Base-by-base conservation (phyloP, 2,329 filamentous ascomycete genomes). In the Diaporthe caulivora region DNA sequence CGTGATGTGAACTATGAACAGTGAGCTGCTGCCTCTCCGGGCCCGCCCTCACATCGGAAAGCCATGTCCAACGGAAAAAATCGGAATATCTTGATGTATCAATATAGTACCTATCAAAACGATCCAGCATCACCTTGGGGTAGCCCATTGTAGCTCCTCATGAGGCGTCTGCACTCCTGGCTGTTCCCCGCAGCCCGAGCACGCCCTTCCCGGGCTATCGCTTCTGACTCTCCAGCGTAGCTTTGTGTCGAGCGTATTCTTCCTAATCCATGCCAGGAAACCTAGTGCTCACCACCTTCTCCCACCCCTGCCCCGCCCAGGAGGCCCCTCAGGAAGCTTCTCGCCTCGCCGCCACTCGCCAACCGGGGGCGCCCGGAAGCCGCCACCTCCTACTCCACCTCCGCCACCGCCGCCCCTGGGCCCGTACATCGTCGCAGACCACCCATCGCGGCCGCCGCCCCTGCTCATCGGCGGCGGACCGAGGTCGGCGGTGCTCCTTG, bases 291-390 rank as follows among this genome's bases (percentile, higher is more conserved):
- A 81, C 78, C 73, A 80, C 78, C 73, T 76, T 72, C 77, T 84
- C 47, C 86, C 83, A 62, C 86, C 82, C 75, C 85, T 84, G 81
- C 87, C 87, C 78, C 89, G 83, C 44, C 87, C 83, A 76, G 81
- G 78, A 54, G 84, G 84, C 42, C 84, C 85, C 47, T 91, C 87
- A 2, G 91, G 91, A 65, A 92, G 79, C 71, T 85, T 86, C 79
- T 93, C 91, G 0, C 92, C 92, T 76, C 92, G 87, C 76, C 90
- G 87, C 92, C 92, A 93, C 78, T 93, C 92, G 1, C 91, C 92
- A 55, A 83, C 21, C 75, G 80, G 70, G 75, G 72, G 62, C 29
- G 81, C 82, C 54, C 79, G 80, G 31, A 67, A 67, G 9, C 83
- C 83, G 26, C 78, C 83, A 24, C 78, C 80, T 72, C 81, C 84